These are phyloP conservation scores for Violaceomyces palustris DNA, from an alignment of 1,284 basidiomycete species.

Conservation along the genomic window DNA sequence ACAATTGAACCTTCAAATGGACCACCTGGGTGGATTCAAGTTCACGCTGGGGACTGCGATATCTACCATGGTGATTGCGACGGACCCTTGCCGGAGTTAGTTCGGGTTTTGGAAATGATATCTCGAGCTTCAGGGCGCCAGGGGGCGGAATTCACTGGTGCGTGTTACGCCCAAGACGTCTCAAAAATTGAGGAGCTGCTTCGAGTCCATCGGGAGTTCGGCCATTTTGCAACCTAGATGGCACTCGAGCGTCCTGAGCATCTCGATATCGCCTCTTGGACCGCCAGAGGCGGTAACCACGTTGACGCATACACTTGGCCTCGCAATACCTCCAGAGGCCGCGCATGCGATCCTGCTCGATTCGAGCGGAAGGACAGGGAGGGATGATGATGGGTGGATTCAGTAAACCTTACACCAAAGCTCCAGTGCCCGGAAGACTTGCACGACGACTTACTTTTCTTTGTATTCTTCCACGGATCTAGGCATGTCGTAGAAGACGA, in stretches of 20 bases:
- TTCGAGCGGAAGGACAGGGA: neutral
- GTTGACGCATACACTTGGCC: slow-evolving; percentile 83
- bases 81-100: no score
- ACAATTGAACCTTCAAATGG: no score
- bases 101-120: no score
- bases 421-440: neutral
- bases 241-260: slow-evolving; percentile 94
- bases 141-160: no score
- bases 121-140: no score
- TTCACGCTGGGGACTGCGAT: no score
- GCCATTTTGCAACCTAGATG: slow-evolving; percentile 45
- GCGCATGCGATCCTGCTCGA: slow-evolving; percentile 58
- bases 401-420: neutral
- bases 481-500: slow-evolving; percentile 77
- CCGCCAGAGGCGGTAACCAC: slow-evolving; percentile 94
- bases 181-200: slow-evolving; percentile 40
- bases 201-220: slow-evolving; percentile 36
- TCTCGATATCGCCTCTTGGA: slow-evolving; percentile 70
- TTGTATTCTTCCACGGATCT: slow-evolving; percentile 94
- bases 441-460: slow-evolving; percentile 58
- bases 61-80: no score
- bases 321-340: slow-evolving; percentile 71
- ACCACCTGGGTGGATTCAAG: no score
- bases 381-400: neutral
- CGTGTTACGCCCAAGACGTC: no score